Evolutionary conservation across 768 basidiomycete species (phyloP).

Genomic region (Nidularia sp.): DNA sequence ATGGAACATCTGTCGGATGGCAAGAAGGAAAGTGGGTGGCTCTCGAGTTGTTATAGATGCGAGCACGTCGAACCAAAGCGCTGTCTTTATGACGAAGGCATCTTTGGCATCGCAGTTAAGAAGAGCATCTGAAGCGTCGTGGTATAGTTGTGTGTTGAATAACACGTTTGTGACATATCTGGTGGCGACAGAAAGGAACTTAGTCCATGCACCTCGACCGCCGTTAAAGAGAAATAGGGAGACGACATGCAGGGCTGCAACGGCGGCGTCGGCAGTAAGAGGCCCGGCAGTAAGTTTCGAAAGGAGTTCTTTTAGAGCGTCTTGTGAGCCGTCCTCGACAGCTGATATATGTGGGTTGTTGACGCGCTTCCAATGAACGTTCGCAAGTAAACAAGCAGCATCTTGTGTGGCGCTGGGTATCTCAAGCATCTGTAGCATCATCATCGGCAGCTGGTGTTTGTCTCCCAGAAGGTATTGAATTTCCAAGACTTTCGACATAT

Average conservation of each 20-base stretch:
- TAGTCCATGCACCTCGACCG: conserved; percentile 64
- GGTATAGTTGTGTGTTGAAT: conserved; percentile 20
- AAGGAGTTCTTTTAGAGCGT: conserved; percentile 19
- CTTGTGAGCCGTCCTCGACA: conserved; percentile 16
- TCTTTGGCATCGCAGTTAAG: conserved; percentile 40
- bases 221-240: conserved; percentile 78
- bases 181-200: conserved; percentile 62
- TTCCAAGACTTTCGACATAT: conserved; percentile 58
- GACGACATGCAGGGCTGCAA: conserved; percentile 73
- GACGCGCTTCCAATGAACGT: conserved; percentile 41
- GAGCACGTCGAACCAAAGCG: conserved; percentile 86
- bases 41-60: conserved; percentile 68
- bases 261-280: conserved; percentile 62
- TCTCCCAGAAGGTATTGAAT: conserved; percentile 72
- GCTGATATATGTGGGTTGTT: conserved; percentile 13
- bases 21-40: conserved; percentile 50
- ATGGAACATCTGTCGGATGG: conserved; percentile 55
- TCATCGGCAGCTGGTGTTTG: conserved; percentile 31
- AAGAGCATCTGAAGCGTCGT: conserved; percentile 41
- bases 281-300: conserved; percentile 8
- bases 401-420: conserved; percentile 42
- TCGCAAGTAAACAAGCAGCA: conserved; percentile 60
- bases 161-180: conserved; percentile 50
- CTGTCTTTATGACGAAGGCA: conserved; percentile 77
- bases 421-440: conserved; percentile 52